Conservation (phyloP, 1,284 basidiomycete species). For the Rhodotorula sp. region DNA sequence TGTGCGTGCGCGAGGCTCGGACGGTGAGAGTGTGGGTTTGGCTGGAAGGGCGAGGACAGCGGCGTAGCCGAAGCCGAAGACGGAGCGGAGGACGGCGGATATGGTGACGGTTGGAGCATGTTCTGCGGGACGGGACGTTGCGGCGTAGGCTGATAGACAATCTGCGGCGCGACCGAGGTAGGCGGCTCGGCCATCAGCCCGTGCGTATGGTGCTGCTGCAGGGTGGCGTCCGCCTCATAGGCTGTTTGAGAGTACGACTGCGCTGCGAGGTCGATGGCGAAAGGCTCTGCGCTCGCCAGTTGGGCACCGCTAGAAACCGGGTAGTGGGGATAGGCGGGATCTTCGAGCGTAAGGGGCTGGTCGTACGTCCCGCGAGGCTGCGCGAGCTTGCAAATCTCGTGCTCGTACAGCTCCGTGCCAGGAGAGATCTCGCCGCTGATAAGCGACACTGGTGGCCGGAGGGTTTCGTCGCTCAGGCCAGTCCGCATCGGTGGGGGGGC, state of each 20-base stretch:
- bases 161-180: background rate
- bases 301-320: background rate
- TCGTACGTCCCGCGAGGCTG: too few relatives aligned
- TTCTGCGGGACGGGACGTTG: background rate
- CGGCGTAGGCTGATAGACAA: background rate
- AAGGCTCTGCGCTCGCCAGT: background rate
- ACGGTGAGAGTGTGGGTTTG: background rate
- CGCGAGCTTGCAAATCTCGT: too few relatives aligned
- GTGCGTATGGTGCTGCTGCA: too few relatives aligned
- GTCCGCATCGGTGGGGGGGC: background rate
- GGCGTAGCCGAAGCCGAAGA: background rate
- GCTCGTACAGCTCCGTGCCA: background rate
- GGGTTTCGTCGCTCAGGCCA: background rate
- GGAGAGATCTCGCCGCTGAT: background rate
- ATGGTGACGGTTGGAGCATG: background rate
- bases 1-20: conserved; percentile 8
- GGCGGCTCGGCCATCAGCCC: background rate
- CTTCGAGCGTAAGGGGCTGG: background rate
- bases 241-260: background rate
- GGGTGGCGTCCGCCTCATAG: background rate
- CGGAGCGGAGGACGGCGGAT: background rate
- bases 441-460: background rate
- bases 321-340: background rate
- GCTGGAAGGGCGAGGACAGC: background rate
- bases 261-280: background rate